Evolutionary conservation across 441 rosid genomes (phyloP).

Genomic region (Lepidium campestre): DNA sequence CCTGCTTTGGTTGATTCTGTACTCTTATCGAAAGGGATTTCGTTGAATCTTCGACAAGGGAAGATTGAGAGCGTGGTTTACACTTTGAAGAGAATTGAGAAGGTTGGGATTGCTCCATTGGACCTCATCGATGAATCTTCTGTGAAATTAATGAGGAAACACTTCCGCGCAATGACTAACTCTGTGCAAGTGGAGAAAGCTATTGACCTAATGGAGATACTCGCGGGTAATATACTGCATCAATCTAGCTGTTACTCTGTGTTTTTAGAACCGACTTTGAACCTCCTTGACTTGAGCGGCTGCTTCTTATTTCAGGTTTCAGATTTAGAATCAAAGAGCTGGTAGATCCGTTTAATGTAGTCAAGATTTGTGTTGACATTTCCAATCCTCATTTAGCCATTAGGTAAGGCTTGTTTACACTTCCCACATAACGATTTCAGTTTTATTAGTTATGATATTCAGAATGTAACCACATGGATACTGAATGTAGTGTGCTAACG

Average conservation of each 20-base stretch:
- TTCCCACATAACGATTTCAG: not conserved
- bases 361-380: conserved; percentile 52
- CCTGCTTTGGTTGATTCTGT: conserved; percentile 36
- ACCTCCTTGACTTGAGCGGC: conserved; percentile 10
- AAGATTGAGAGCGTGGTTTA: conserved; percentile 42
- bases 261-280: not conserved
- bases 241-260: not conserved
- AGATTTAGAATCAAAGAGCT: conserved; percentile 59
- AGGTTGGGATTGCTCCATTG: conserved; percentile 53
- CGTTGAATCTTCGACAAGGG: conserved; percentile 49
- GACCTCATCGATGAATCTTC: conserved; percentile 42
- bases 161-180: conserved; percentile 47
- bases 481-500: conserved; percentile 1
- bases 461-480: not conserved
- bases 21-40: conserved; percentile 48
- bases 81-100: conserved; percentile 46
- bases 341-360: conserved; percentile 49
- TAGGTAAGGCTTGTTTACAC: conserved; percentile 42
- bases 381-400: conserved; percentile 57
- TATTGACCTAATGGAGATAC: conserved; percentile 64
- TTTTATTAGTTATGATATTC: not conserved
- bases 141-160: conserved; percentile 43
- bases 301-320: conserved; percentile 47
- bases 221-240: conserved; percentile 48
- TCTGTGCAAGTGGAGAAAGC: conserved; percentile 44